phyloP scores from a whole-genome alignment of 1,284 basidiomycete species.

The Marasmius oreades region DNA sequence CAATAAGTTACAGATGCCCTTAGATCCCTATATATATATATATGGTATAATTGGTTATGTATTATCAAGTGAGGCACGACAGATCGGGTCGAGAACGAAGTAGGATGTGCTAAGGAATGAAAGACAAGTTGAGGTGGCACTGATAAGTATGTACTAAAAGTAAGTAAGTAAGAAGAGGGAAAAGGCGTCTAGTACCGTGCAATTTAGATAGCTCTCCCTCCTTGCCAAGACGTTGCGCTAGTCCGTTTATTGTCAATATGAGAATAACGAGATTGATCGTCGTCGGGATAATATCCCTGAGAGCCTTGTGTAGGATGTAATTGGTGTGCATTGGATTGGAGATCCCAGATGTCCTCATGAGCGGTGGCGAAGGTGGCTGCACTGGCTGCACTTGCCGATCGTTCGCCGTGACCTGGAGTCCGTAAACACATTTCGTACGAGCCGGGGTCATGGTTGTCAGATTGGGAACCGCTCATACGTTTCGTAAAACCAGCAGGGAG shows the following conservation, averaged over 20 bases:
- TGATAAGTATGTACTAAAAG: background rate
- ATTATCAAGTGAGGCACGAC: background rate
- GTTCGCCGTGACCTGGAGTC: slow-evolving; percentile 24
- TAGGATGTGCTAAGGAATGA: background rate
- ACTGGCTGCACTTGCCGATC: slow-evolving; percentile 36
- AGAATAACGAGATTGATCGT: slow-evolving; percentile 6
- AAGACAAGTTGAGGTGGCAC: too few relatives aligned
- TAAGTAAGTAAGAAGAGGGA: too few relatives aligned
- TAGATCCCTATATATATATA: background rate
- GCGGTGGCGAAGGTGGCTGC: slow-evolving; percentile 42
- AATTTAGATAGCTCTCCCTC: slow-evolving; percentile 35
- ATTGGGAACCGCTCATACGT: slow-evolving; percentile 11
- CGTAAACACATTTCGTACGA: slow-evolving; percentile 57
- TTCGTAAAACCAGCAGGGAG: slow-evolving; percentile 9
- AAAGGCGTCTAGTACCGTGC: background rate
- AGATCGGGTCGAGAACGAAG: too few relatives aligned
- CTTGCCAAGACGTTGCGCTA: slow-evolving; percentile 38
- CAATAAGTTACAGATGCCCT: too few relatives aligned
- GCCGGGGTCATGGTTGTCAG: slow-evolving; percentile 18
- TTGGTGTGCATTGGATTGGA: slow-evolving; percentile 8
- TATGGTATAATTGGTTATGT: background rate
- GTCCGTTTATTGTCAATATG: slow-evolving; percentile 24
- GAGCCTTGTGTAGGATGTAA: slow-evolving; percentile 1
- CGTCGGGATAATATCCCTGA: slow-evolving; percentile 1
- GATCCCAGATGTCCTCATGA: slow-evolving; percentile 31